A percentile compares a stretch with the other conserved stretches of the same genome.
Evolutionary conservation across 108 stramenopile genomes (phyloP).

Genomic region (Ochromonas danica): DNA sequence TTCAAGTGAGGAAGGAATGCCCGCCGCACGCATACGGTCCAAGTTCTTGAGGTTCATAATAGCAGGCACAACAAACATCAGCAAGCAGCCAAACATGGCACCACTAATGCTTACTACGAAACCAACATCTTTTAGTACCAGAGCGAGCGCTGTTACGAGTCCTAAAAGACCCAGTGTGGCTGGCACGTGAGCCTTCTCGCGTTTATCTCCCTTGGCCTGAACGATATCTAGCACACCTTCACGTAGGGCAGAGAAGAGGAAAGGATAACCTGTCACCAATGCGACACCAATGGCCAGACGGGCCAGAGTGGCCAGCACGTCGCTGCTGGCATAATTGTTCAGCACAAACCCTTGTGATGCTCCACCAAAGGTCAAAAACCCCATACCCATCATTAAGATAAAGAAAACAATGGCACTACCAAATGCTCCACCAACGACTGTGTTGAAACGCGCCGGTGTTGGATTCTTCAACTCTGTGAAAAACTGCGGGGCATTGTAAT

Average conservation of each 20-base stretch:
- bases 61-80: conserved; percentile 77
- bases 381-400: conserved; percentile 70
- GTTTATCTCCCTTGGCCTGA: conserved; percentile 61
- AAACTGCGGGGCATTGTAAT: conserved; percentile 93
- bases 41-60: conserved; percentile 52
- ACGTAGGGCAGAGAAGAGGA: conserved; percentile 78
- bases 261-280: conserved; percentile 82
- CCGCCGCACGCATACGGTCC: not conserved
- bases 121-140: conserved; percentile 75
- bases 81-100: conserved; percentile 70
- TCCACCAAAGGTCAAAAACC: conserved; percentile 87
- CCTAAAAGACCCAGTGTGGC: conserved; percentile 54
- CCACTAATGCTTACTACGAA: conserved; percentile 81
- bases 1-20: not conserved
- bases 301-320: conserved; percentile 75
- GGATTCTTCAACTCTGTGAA: conserved; percentile 86
- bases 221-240: conserved; percentile 78
- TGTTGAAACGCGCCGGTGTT: conserved; percentile 74
- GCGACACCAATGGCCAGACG: conserved; percentile 84
- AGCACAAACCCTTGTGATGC: conserved; percentile 77
- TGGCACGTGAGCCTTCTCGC: conserved; percentile 54
- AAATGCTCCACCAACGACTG: conserved; percentile 74
- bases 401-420: conserved; percentile 68
- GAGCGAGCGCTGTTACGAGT: conserved; percentile 60
- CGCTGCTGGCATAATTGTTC: conserved; percentile 83